Evolutionary conservation across 345 rosid genomes (phyloP).

Genomic region (Rhodamnia argentea): DNA sequence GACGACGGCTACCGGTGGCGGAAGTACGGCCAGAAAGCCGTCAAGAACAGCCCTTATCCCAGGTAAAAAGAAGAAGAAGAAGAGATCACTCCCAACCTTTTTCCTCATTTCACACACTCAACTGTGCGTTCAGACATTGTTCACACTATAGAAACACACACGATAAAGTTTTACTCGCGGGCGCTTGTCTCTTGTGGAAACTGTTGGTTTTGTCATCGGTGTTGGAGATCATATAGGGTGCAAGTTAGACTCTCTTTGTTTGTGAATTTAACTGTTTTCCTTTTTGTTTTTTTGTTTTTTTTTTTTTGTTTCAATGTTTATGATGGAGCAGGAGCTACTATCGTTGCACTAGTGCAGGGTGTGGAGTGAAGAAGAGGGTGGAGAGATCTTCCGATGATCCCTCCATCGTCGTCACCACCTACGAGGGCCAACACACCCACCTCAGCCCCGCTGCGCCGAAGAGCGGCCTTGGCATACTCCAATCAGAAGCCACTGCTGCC

Average conservation of each 20-base stretch:
- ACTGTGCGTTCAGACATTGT: not conserved
- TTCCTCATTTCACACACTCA: not conserved
- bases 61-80: slow-evolving; percentile 26
- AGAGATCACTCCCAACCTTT: not conserved
- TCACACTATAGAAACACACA: not conserved
- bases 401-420: slow-evolving; percentile 75
- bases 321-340: slow-evolving; percentile 76
- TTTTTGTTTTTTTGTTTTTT: not conserved
- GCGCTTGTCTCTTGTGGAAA: not conserved
- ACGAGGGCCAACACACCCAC: slow-evolving; percentile 91
- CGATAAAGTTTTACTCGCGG: not conserved
- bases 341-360: slow-evolving; percentile 88
- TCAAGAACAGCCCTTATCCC: slow-evolving; percentile 93
- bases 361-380: slow-evolving; percentile 98
- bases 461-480: slow-evolving; percentile 36
- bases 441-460: slow-evolving; percentile 67
- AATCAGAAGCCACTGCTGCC: slow-evolving; percentile 4
- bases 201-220: not conserved
- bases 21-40: slow-evolving; percentile 98
- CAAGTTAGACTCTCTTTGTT: not conserved
- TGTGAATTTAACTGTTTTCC: not conserved
- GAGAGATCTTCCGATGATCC: slow-evolving; percentile 90
- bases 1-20: slow-evolving; percentile 99
- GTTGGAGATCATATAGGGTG: not conserved
- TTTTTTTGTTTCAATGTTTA: not conserved